Percentiles rank a stretch among this genome's conserved stretches.
phyloP scores from a whole-genome alignment of 2,329 filamentous ascomycete genomes.

The Exophiala calicioides region DNA sequence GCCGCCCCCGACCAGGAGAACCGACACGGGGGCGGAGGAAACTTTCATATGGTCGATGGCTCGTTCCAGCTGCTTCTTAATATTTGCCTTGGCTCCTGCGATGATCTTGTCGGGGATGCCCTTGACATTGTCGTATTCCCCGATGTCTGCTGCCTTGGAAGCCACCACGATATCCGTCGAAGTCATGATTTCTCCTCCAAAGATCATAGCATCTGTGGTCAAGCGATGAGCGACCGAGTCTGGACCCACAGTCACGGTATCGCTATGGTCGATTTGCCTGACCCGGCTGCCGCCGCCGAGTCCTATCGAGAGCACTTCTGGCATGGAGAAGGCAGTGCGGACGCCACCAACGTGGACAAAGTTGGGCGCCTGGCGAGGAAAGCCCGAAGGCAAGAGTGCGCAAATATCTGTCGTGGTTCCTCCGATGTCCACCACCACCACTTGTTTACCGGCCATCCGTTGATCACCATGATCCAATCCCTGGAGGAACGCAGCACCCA shows the following conservation, averaged over 20 bases:
- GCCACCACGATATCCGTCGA: slow-evolving; percentile 55
- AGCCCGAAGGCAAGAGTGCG: slow-evolving; percentile 58
- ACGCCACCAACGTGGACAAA: slow-evolving; percentile 62
- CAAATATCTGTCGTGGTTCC: slow-evolving; percentile 65
- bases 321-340: slow-evolving; percentile 60
- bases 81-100: slow-evolving; percentile 39
- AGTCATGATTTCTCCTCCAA: slow-evolving; percentile 57
- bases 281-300: slow-evolving; percentile 58
- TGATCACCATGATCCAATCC: slow-evolving; percentile 26
- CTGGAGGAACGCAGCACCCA: slow-evolving; percentile 63
- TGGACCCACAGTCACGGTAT: slow-evolving; percentile 53
- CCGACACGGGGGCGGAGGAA: slow-evolving; percentile 50
- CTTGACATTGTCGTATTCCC: slow-evolving; percentile 30
- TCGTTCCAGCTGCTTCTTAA: slow-evolving; percentile 52
- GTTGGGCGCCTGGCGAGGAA: slow-evolving; percentile 60
- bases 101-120: slow-evolving; percentile 37
- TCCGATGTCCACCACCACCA: slow-evolving; percentile 59
- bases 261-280: slow-evolving; percentile 31
- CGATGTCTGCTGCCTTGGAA: slow-evolving; percentile 34
- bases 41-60: slow-evolving; percentile 60
- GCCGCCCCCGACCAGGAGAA: slow-evolving; percentile 61
- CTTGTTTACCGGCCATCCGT: slow-evolving; percentile 34
- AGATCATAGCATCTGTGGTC: slow-evolving; percentile 50
- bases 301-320: slow-evolving; percentile 58
- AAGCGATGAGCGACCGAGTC: slow-evolving; percentile 58